phyloP scores from a whole-genome alignment of 169 alveolate genomes.

The Plasmodium cynomolgi region DNA sequence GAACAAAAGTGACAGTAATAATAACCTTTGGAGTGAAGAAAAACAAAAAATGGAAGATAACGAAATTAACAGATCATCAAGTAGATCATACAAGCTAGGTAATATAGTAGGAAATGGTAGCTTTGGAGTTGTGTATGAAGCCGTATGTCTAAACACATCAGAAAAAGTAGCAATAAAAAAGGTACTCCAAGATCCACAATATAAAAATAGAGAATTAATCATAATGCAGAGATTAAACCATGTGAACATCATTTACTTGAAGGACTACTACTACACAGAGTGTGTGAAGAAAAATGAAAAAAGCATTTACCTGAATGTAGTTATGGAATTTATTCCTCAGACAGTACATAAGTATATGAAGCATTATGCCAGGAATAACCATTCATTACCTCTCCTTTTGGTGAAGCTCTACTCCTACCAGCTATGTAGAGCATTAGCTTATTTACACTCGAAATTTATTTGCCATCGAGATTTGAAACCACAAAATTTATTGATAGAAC shows the following conservation, averaged over 20 bases:
- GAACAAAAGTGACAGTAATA: neutral
- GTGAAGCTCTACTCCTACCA: constrained; percentile 95
- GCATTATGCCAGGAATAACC: constrained; percentile 90
- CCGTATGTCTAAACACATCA: constrained; percentile 93
- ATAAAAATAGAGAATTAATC: constrained; percentile 96
- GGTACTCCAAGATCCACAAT: constrained; percentile 96
- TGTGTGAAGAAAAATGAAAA: constrained; percentile 73
- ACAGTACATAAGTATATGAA: constrained; percentile 94
- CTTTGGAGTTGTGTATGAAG: constrained; percentile 98
- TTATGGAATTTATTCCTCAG: constrained; percentile 98
- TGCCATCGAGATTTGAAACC: constrained; percentile 99
- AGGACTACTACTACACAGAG: constrained; percentile 92
- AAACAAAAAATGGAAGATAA: neutral
- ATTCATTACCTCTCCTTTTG: constrained; percentile 92
- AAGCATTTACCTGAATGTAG: constrained; percentile 93
- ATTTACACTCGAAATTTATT: constrained; percentile 94
- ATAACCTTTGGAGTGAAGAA: neutral
- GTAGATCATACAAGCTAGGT: constrained; percentile 84
- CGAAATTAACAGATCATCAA: constrained; percentile 44
- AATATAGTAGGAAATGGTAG: constrained; percentile 97
- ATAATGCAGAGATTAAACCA: constrained; percentile 95
- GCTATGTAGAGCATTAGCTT: constrained; percentile 95
- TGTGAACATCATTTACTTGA: constrained; percentile 93
- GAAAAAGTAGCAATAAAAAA: constrained; percentile 97
- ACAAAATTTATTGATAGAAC: constrained; percentile 97